Conservation (phyloP, 768 basidiomycete species). For the Hebeloma cylindrosporum region DNA sequence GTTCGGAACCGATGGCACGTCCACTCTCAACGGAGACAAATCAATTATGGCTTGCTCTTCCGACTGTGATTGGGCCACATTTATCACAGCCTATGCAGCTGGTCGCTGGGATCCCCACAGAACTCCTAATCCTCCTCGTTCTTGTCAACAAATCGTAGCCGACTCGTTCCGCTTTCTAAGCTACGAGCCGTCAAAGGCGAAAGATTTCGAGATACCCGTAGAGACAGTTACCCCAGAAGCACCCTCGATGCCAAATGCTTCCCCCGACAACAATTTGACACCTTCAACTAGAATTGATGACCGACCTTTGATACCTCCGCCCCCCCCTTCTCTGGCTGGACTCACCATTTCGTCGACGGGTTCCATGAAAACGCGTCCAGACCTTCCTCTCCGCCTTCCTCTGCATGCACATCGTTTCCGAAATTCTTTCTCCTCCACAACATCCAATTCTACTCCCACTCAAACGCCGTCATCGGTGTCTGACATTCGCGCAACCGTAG, state of each 20-base stretch:
- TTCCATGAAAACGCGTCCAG: constrained; percentile 23
- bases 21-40: constrained; percentile 11
- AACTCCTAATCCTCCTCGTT: constrained; percentile 58
- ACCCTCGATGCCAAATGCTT: not conserved
- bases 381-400: constrained; percentile 23
- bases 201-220: constrained; percentile 12
- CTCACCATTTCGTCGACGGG: constrained; percentile 12
- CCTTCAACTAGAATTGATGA: constrained; percentile 4
- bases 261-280: not conserved
- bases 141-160: constrained; percentile 18
- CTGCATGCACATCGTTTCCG: constrained; percentile 34
- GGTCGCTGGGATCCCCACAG: constrained; percentile 81
- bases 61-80: constrained; percentile 68
- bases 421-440: constrained; percentile 30
- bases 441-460: constrained; percentile 17
- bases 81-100: constrained; percentile 71
- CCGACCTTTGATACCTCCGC: constrained; percentile 10
- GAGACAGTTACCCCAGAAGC: constrained; percentile 10
- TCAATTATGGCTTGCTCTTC: constrained; percentile 13
- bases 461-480: constrained; percentile 25
- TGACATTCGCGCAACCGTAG: constrained; percentile 67
- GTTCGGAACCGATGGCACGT: not conserved
- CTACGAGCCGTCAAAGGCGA: constrained; percentile 22
- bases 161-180: constrained; percentile 24
- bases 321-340: constrained; percentile 13